Evolutionary conservation across 2,329 filamentous ascomycete species (phyloP).

Genomic region (Pyricularia sp.): DNA sequence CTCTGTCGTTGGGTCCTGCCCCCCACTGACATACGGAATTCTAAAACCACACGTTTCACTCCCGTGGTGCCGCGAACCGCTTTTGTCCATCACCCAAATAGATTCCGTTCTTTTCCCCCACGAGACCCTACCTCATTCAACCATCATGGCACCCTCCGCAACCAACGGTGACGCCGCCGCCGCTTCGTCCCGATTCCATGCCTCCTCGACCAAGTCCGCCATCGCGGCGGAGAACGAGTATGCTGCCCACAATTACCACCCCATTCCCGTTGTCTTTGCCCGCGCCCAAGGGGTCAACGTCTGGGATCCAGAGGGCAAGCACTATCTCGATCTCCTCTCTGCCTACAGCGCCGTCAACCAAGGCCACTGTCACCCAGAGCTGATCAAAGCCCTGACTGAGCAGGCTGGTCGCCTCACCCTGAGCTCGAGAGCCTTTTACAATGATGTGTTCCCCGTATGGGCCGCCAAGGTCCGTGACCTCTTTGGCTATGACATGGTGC

Average conservation of each 20-base stretch:
- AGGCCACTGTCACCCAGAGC: constrained; percentile 93
- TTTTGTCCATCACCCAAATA: background rate
- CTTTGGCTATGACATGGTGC: constrained; percentile 94
- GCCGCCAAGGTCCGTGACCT: constrained; percentile 82
- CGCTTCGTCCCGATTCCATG: constrained; percentile 49
- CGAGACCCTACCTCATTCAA: background rate
- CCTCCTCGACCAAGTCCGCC: constrained; percentile 67
- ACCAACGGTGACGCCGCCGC: constrained; percentile 24
- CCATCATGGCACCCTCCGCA: constrained; percentile 37
- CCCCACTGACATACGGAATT: background rate
- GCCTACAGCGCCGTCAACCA: constrained; percentile 98
- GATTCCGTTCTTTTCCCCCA: background rate
- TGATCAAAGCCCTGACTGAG: constrained; percentile 80
- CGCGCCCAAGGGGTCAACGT: constrained; percentile 77
- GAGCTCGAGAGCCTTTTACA: constrained; percentile 93
- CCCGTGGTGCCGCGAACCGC: background rate
- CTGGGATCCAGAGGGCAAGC: constrained; percentile 92
- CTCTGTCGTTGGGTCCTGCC: background rate
- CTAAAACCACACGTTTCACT: background rate
- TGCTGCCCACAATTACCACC: constrained; percentile 98
- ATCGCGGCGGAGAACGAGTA: constrained; percentile 74
- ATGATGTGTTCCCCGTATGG: constrained; percentile 95
- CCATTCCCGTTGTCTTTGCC: constrained; percentile 87
- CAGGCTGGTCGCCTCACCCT: constrained; percentile 86
- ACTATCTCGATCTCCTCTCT: constrained; percentile 96